phyloP scores from a whole-genome alignment of 164 flowering plant species.

The Chloranthus sessilifolius region DNA sequence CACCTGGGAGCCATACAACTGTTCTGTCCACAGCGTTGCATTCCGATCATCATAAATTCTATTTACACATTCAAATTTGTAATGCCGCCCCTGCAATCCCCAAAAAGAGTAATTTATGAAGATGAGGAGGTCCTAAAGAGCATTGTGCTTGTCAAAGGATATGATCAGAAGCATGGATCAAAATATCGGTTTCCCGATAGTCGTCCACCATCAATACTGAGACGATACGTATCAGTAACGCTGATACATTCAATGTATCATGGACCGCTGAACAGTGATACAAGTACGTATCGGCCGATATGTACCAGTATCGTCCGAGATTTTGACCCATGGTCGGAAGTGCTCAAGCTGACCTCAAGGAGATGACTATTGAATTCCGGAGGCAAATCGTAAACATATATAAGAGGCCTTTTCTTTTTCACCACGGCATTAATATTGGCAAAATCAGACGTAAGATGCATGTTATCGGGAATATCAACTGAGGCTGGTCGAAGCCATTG shows the following conservation, averaged over 20 bases:
- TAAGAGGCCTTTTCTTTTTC: conserved; percentile 83
- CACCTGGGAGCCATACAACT: conserved; percentile 94
- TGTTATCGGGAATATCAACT: conserved; percentile 45
- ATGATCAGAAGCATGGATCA: no score
- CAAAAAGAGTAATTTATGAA: conserved; percentile 4
- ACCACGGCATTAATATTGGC: conserved; percentile 49
- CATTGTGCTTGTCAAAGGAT: no score
- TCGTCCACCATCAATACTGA: no score
- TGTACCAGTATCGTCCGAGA: no score
- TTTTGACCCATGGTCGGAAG: background rate
- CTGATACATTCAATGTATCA: no score
- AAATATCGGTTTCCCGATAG: no score
- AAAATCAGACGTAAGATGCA: conserved; percentile 23
- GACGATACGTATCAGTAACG: no score
- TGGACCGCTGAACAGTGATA: no score
- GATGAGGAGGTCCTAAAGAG: conserved; percentile 2
- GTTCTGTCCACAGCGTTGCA: conserved; percentile 86
- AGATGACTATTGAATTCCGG: conserved; percentile 86
- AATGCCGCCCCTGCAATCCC: conserved; percentile 82
- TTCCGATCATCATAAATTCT: conserved; percentile 69
- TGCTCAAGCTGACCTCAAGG: conserved; percentile 65
- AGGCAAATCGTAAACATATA: conserved; percentile 94
- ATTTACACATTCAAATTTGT: conserved; percentile 82
- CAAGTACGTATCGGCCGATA: no score
- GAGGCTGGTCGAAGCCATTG: conserved; percentile 89